Percentiles rank a stretch among this genome's conserved stretches.
These are phyloP conservation scores for Trichomonas gallinae DNA, from an alignment of 208 protist genomes.

Conservation along the genomic window DNA sequence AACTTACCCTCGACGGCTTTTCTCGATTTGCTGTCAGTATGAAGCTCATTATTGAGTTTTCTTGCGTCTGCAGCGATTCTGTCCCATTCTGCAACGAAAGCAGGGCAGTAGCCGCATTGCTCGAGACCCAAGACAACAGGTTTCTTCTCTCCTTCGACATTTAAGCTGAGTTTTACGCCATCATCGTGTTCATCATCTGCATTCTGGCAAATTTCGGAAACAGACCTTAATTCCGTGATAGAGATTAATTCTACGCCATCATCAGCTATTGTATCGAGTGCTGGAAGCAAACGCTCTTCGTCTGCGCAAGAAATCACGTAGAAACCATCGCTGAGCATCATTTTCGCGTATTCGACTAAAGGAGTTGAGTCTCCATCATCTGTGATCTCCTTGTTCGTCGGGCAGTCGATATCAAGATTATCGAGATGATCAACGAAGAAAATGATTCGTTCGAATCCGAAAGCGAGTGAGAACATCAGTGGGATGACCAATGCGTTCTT, in stretches of 20 bases:
- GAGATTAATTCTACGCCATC: neutral
- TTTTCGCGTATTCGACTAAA: neutral
- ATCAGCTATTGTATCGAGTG: neutral
- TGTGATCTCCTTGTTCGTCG: neutral
- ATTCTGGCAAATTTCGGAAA: neutral
- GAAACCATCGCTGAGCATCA: neutral
- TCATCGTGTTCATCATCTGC: neutral
- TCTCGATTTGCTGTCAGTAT: neutral
- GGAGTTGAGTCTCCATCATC: neutral
- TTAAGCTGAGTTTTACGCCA: neutral
- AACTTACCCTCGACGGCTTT: neutral
- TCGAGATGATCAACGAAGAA: neutral
- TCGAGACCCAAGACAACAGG: neutral
- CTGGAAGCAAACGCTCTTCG: neutral
- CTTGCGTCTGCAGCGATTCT: neutral
- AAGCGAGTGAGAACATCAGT: neutral
- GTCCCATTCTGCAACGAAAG: neutral
- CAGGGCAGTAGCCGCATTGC: neutral
- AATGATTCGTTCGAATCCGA: neutral
- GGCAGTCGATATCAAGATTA: neutral
- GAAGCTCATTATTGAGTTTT: neutral
- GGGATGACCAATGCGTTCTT: neutral
- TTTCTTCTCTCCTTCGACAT: neutral
- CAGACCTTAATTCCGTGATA: neutral
- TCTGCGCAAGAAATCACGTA: neutral